Conservation (phyloP, 169 alveolate genomes). For the Plasmodium yoelii region DNA sequence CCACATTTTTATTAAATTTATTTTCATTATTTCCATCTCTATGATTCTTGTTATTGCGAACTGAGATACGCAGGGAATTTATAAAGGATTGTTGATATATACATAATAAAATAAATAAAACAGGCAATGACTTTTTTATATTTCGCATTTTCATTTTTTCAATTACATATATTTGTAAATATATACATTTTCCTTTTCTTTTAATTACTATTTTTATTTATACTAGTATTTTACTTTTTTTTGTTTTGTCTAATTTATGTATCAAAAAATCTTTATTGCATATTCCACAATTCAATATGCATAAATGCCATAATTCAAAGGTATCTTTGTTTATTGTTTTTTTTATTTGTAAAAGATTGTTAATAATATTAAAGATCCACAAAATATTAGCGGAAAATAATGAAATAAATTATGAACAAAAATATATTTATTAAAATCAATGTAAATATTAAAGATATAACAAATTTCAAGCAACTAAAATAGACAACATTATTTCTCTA, state of each 20-base stretch:
- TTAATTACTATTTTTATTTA: background rate
- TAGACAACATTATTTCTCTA: too few species aligned
- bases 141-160: conserved; percentile 30
- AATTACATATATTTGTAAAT: conserved; percentile 11
- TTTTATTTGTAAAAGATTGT: too few species aligned
- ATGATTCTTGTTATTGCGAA: conserved; percentile 2
- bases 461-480: too few species aligned
- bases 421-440: too few species aligned
- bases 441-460: too few species aligned
- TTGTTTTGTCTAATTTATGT: background rate
- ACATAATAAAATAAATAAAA: conserved; percentile 23
- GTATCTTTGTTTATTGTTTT: too few species aligned
- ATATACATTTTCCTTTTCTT: conserved; percentile 18
- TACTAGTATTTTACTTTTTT: background rate
- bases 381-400: too few species aligned
- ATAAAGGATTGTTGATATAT: conserved; percentile 14
- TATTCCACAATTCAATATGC: too few species aligned
- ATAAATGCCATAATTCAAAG: too few species aligned
- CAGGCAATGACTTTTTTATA: conserved; percentile 20
- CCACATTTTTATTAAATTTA: background rate
- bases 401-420: too few species aligned
- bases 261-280: too few species aligned
- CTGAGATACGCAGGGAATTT: background rate
- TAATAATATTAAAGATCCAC: too few species aligned
- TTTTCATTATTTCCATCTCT: conserved; percentile 4